phyloP scores from a whole-genome alignment of 2,329 filamentous ascomycete species.

The Colletotrichum viniferum region DNA sequence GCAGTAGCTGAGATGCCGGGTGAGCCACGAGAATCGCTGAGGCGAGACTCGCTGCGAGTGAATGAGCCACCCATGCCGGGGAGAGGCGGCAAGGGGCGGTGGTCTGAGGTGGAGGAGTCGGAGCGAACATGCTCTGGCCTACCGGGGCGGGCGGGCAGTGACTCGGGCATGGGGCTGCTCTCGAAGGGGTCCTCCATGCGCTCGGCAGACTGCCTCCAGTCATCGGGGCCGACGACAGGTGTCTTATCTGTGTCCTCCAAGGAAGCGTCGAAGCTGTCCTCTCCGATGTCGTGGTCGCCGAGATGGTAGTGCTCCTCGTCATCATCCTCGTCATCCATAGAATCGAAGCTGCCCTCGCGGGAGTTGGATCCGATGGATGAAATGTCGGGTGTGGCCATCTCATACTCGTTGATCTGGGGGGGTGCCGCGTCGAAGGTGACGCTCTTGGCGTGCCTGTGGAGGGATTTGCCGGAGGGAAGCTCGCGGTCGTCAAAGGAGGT shows the following conservation, averaged over 20 bases:
- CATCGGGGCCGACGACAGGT: constrained; percentile 94
- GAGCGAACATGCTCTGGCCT: constrained; percentile 66
- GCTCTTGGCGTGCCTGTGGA: constrained; percentile 90
- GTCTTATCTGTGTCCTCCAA: constrained; percentile 97
- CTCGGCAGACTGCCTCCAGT: constrained; percentile 74
- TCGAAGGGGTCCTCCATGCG: constrained; percentile 70
- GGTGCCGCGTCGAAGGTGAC: constrained; percentile 96
- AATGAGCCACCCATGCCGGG: constrained; percentile 61
- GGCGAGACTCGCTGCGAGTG: constrained; percentile 50
- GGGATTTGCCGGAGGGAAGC: constrained; percentile 67
- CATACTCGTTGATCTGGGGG: constrained; percentile 95
- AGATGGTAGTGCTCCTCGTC: constrained; percentile 50
- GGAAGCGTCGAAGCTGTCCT: constrained; percentile 95
- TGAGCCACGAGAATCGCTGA: constrained; percentile 60
- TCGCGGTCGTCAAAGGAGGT: constrained; percentile 62
- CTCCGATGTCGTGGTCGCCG: constrained; percentile 65
- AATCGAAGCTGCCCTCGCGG: constrained; percentile 91
- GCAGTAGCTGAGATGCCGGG: constrained; percentile 71
- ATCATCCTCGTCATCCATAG: constrained; percentile 72
- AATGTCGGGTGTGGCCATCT: constrained; percentile 96
- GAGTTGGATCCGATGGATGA: constrained; percentile 90
- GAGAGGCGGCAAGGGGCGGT: constrained; percentile 84
- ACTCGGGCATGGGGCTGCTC: constrained; percentile 70
- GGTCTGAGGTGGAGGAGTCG: constrained; percentile 75
- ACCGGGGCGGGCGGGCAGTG: constrained; percentile 43